A percentile compares a stretch with the other conserved stretches of the same genome.
phyloP scores from a whole-genome alignment of 129 eudicot species.

The Chrysanthemum seticuspe region DNA sequence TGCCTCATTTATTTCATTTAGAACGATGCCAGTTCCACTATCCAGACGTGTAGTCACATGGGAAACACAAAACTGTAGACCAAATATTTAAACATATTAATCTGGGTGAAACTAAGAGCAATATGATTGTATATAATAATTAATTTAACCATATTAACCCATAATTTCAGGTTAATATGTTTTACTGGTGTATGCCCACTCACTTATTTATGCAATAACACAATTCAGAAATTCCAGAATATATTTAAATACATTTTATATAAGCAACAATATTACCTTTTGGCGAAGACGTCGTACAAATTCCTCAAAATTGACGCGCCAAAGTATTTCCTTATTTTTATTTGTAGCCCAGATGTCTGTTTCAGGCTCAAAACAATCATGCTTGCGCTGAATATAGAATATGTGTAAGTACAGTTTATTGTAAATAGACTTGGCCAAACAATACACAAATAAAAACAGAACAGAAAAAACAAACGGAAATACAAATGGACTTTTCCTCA shows the following conservation, averaged over 20 bases:
- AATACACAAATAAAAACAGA: not conserved
- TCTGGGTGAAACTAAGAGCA: no score
- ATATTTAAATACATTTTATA: not conserved
- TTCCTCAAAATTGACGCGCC: slow-evolving; percentile 95
- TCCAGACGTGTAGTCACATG: slow-evolving; percentile 58
- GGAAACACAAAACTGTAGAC: slow-evolving; percentile 55
- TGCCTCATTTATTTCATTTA: slow-evolving; percentile 65
- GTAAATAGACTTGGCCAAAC: slow-evolving; percentile 8
- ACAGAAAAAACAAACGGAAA: not conserved
- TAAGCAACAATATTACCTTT: slow-evolving; percentile 49
- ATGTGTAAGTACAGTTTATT: slow-evolving; percentile 13
- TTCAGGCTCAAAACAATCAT: slow-evolving; percentile 19
- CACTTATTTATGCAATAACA: no score
- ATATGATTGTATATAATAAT: no score
- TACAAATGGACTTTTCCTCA: slow-evolving; percentile 59
- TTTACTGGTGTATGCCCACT: no score
- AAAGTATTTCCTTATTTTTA: slow-evolving; percentile 67
- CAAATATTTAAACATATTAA: no score
- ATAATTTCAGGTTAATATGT: no score
- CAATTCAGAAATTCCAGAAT: not conserved
- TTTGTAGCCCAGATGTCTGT: slow-evolving; percentile 35
- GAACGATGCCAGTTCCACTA: slow-evolving; percentile 54
- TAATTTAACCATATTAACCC: no score
- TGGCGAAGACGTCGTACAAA: slow-evolving; percentile 59
- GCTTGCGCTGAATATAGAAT: slow-evolving; percentile 53